These are phyloP conservation scores for Vitis rotundifolia DNA, from an alignment of 164 flowering plant genomes.

Conservation along the genomic window DNA sequence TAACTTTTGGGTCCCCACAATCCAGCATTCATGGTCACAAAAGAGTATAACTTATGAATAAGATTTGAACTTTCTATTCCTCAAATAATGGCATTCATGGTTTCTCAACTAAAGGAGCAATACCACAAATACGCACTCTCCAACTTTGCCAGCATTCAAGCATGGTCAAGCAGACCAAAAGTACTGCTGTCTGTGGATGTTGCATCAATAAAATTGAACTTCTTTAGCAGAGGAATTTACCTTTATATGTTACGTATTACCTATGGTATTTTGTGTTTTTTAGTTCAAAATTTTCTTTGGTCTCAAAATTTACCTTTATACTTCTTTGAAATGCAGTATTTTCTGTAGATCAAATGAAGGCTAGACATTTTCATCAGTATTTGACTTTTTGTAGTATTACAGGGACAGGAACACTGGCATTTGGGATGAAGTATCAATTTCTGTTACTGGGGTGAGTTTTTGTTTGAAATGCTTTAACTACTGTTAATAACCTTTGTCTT, in stretches of 20 bases:
- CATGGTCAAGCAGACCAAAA: too few relatives aligned
- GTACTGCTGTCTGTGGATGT: background rate
- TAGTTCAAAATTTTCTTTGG: background rate
- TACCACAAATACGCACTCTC: too few relatives aligned
- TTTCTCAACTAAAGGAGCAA: too few relatives aligned
- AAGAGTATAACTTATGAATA: too few relatives aligned
- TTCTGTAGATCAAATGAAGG: background rate
- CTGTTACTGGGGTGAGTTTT: constrained; percentile 84
- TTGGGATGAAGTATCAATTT: constrained; percentile 97
- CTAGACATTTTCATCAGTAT: background rate
- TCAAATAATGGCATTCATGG: too few relatives aligned
- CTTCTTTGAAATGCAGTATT: background rate
- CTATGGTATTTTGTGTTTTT: background rate
- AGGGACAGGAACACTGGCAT: constrained; percentile 99
- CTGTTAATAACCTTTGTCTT: background rate
- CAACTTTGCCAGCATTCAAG: too few relatives aligned
- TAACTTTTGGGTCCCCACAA: too few relatives aligned
- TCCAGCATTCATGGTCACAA: too few relatives aligned
- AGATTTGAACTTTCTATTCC: too few relatives aligned
- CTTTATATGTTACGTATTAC: background rate
- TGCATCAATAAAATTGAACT: background rate
- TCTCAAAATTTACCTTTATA: background rate
- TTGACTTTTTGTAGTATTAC: constrained; percentile 21
- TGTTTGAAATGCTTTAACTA: background rate
- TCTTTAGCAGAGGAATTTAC: background rate